Conservation (phyloP, 2,329 filamentous ascomycete species). For the Alternaria sp. region DNA sequence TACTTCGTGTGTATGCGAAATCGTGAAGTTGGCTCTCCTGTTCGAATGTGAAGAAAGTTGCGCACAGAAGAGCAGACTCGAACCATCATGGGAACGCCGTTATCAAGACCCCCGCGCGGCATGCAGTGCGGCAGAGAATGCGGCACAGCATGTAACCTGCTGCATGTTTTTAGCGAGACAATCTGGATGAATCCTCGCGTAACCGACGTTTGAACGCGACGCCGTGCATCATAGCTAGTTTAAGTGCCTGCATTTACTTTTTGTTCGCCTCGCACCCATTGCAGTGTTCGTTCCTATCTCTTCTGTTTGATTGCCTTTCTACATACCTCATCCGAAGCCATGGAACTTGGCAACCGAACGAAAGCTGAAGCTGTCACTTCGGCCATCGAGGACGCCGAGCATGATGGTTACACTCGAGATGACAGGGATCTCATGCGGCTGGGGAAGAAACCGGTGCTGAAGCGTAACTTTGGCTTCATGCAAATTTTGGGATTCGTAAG, state of each 20-base stretch:
- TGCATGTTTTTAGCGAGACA: not conserved
- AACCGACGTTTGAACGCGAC: not conserved
- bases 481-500: constrained; percentile 11
- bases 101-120: not conserved
- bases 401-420: constrained; percentile 2
- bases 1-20: not conserved
- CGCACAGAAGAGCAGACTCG: not conserved
- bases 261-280: not conserved
- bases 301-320: not conserved
- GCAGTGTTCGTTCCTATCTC: not conserved
- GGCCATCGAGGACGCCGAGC: not conserved
- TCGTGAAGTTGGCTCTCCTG: not conserved
- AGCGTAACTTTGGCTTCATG: constrained; percentile 17
- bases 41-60: not conserved
- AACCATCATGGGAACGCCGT: not conserved
- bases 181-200: not conserved
- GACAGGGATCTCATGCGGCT: constrained; percentile 4
- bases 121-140: not conserved
- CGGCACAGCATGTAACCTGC: not conserved
- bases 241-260: not conserved
- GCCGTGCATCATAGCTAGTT: too few species aligned
- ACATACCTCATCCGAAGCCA: not conserved
- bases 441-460: constrained; percentile 15
- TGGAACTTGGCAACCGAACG: not conserved
- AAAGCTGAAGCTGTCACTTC: not conserved